Conservation (phyloP, 306 rosid genomes). For the Crotalaria pallida region DNA sequence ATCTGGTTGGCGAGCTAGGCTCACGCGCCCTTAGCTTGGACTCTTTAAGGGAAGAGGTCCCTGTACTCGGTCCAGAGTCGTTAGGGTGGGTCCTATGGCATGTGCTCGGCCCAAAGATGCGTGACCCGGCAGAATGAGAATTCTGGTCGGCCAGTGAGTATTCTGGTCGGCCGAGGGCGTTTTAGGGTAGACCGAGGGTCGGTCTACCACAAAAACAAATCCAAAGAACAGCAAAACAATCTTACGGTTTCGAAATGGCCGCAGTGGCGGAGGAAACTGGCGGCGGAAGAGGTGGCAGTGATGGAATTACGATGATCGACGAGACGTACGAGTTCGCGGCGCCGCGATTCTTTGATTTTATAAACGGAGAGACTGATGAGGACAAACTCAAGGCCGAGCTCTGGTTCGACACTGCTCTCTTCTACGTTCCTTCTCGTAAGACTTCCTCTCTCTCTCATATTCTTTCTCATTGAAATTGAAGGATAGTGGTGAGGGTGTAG, state of each 20-base stretch:
- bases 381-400: conserved; percentile 58
- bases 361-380: conserved; percentile 48
- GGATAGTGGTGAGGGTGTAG: neutral
- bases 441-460: neutral
- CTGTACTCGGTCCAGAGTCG: no score
- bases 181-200: no score
- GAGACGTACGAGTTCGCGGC: conserved; percentile 83
- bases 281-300: neutral
- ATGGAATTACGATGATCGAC: conserved; percentile 43
- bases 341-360: conserved; percentile 78
- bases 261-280: conserved; percentile 37
- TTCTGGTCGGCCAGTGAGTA: no score
- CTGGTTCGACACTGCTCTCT: conserved; percentile 79
- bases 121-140: no score
- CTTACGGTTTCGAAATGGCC: conserved; percentile 25
- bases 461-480: neutral
- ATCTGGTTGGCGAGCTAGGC: no score
- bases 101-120: no score
- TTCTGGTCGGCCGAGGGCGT: no score
- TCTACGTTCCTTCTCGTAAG: conserved; percentile 93
- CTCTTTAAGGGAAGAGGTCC: no score
- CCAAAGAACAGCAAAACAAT: neutral
- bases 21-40: no score
- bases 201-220: conserved; percentile 17
- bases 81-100: no score